Evolutionary conservation across 441 rosid genomes (phyloP).

Genomic region (Isatis lusitanica): DNA sequence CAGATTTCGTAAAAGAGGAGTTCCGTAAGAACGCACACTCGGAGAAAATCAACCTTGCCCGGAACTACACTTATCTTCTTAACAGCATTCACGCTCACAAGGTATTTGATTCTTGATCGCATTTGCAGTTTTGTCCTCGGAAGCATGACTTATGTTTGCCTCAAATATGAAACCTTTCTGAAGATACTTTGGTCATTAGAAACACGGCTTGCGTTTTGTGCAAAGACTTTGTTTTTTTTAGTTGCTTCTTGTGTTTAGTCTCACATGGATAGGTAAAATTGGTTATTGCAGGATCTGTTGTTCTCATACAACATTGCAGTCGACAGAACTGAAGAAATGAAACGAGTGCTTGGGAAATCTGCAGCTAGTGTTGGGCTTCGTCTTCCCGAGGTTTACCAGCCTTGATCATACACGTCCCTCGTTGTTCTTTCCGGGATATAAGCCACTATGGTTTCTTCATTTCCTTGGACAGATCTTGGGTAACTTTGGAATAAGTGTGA

Average conservation of each 20-base stretch:
- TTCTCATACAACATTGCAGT: slow-evolving; percentile 95
- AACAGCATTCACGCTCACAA: slow-evolving; percentile 84
- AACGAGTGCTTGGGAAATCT: slow-evolving; percentile 68
- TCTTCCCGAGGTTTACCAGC: slow-evolving; percentile 61
- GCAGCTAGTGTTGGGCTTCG: slow-evolving; percentile 82
- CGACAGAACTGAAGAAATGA: slow-evolving; percentile 86
- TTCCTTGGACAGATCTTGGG: slow-evolving; percentile 4
- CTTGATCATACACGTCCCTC: slow-evolving; percentile 28
- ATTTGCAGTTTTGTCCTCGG: neutral
- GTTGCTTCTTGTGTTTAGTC: neutral
- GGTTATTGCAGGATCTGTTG: slow-evolving; percentile 60
- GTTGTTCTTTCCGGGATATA: neutral
- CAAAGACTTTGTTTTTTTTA: neutral
- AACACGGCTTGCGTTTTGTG: neutral
- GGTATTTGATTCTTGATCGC: slow-evolving; percentile 37
- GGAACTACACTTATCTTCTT: slow-evolving; percentile 60
- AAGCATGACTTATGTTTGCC: neutral
- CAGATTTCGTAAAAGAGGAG: slow-evolving; percentile 53
- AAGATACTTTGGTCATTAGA: neutral
- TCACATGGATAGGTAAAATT: neutral
- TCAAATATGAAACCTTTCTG: neutral
- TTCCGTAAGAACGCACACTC: slow-evolving; percentile 54
- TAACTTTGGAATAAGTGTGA: neutral
- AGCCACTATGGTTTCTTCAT: neutral
- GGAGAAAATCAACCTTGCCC: slow-evolving; percentile 64